Base-by-base conservation (phyloP, 768 basidiomycete species). In the Rhodocollybia butyracea region DNA sequence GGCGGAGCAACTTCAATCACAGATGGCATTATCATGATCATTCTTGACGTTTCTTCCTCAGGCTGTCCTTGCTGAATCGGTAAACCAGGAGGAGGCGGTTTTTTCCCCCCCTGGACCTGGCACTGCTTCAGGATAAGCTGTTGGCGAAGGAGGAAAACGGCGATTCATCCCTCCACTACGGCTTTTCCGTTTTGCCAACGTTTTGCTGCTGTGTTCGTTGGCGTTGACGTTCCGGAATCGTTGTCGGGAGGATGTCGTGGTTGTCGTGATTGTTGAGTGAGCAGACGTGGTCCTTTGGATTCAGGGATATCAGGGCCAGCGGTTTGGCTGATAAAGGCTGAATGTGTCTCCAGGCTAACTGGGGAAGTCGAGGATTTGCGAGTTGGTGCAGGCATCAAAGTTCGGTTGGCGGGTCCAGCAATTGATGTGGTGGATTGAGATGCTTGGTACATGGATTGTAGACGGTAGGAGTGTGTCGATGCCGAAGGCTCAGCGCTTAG, bases 1-100 rank as follows among this genome's bases (percentile, higher is more conserved):
- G 90, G 90, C 0, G 89, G 85, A 3, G 88, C 89, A 5, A 91
- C 85, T 64, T 91, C 88, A 12, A 88, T 85, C 51, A 73, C 84
- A 22, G 83, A 77, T 2, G 86, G 84, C 19, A 81, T 76, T 22
- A 86, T 73, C n/a, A n/a, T n/a, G n/a, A n/a, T n/a, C 3, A 84
- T 70, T 24, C 59, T 66, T 4, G 70, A 63, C 3, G 47, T 57
- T 27, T 53, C 47, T 22, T 43, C 29, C 22, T 55, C 61, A 40
- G 41, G 51, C 22, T 60, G 59, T 36, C 70, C 66, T 40, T 69
- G 56, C 22, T 68, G 67, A 5, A 64, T 60, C 8, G 75, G 73
- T 0, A 66, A 59, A 19, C 69, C 64, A 15, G 55, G 54, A 17
- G 60, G 51, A 51, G 60, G 62, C 27, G 62, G 54, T 46, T 62